Evolutionary conservation across 2,329 filamentous ascomycete genomes (phyloP).

Genomic region (Chaetomium strumarium): DNA sequence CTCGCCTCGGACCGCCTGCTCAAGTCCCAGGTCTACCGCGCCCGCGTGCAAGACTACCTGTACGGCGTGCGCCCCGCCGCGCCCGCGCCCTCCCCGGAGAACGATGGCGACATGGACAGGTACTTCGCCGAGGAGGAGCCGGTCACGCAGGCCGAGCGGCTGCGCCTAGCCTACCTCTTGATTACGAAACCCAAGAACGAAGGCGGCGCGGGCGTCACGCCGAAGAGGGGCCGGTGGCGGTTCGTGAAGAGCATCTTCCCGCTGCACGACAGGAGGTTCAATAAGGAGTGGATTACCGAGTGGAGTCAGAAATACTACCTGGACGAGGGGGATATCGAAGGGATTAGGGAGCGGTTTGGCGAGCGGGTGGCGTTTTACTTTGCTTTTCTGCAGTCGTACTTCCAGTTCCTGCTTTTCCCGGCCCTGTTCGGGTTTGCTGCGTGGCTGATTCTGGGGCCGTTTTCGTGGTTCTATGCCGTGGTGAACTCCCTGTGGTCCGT

Average conservation of each 20-base stretch:
- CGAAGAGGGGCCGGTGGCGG: slow-evolving; percentile 63
- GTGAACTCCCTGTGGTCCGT: slow-evolving; percentile 81
- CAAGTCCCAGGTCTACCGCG: slow-evolving; percentile 74
- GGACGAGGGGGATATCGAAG: slow-evolving; percentile 60
- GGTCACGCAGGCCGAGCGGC: slow-evolving; percentile 79
- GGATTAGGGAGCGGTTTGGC: slow-evolving; percentile 71
- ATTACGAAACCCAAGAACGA: slow-evolving; percentile 68
- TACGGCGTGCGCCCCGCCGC: slow-evolving; percentile 76
- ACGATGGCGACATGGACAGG: slow-evolving; percentile 54
- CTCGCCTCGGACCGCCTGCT: slow-evolving; percentile 71
- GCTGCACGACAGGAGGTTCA: slow-evolving; percentile 70
- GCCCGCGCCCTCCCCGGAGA: slow-evolving; percentile 46
- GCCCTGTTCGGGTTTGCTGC: slow-evolving; percentile 69
- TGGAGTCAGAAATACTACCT: slow-evolving; percentile 68
- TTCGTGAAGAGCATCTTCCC: slow-evolving; percentile 70
- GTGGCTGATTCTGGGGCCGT: slow-evolving; percentile 79
- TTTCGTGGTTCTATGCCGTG: slow-evolving; percentile 74
- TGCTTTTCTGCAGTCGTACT: slow-evolving; percentile 87
- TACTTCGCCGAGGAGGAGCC: slow-evolving; percentile 63
- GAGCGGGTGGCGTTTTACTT: slow-evolving; percentile 92
- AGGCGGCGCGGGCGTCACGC: slow-evolving; percentile 73
- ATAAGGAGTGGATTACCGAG: slow-evolving; percentile 67
- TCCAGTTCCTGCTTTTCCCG: slow-evolving; percentile 76
- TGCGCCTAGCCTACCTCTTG: slow-evolving; percentile 81
- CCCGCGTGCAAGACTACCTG: slow-evolving; percentile 88